These are phyloP conservation scores for Tolypocladium inflatum DNA, from an alignment of 2,329 filamentous ascomycete species.

Conservation along the genomic window DNA sequence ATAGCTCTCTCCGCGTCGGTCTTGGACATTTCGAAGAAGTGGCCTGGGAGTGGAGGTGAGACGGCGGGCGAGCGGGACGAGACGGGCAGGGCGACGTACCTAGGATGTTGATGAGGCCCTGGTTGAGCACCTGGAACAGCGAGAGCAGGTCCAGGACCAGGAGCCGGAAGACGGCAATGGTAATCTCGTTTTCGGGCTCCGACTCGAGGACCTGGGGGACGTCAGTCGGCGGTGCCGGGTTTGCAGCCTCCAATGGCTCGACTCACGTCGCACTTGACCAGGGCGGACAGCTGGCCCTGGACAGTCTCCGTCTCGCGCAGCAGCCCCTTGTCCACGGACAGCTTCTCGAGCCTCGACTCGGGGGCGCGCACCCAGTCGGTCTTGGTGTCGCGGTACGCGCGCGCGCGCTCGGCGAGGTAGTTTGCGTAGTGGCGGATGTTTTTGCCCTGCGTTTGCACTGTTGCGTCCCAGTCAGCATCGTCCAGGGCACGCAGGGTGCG, in stretches of 20 bases:
- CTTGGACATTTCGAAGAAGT: conserved; percentile 98
- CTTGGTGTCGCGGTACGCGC: conserved; percentile 74
- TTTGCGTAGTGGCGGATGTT: conserved; percentile 90
- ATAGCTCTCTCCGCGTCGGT: conserved; percentile 87
- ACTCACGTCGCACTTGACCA: conserved; percentile 83
- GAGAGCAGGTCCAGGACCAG: conserved; percentile 83
- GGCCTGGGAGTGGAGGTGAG: conserved; percentile 45
- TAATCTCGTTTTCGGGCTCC: conserved; percentile 94
- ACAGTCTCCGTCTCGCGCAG: conserved; percentile 86
- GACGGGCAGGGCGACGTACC: conserved; percentile 43
- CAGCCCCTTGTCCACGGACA: conserved; percentile 85
- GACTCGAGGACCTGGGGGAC: conserved; percentile 62
- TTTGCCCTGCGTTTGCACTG: conserved; percentile 86
- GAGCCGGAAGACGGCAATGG: conserved; percentile 83
- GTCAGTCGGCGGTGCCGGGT: background rate
- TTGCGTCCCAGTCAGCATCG: background rate
- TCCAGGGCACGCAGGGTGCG: background rate
- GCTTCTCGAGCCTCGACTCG: conserved; percentile 72
- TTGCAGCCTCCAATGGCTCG: background rate
- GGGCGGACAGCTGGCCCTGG: conserved; percentile 74
- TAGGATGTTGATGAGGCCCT: conserved; percentile 92
- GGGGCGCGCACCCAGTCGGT: conserved; percentile 82
- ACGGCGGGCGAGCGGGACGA: conserved; percentile 4
- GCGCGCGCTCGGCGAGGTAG: conserved; percentile 75
- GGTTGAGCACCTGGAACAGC: conserved; percentile 91